Percentiles rank a stretch among this genome's conserved stretches.
These are phyloP conservation scores for Picea engelmannii DNA, from an alignment of 83 land plant genomes.

Conservation along the genomic window DNA sequence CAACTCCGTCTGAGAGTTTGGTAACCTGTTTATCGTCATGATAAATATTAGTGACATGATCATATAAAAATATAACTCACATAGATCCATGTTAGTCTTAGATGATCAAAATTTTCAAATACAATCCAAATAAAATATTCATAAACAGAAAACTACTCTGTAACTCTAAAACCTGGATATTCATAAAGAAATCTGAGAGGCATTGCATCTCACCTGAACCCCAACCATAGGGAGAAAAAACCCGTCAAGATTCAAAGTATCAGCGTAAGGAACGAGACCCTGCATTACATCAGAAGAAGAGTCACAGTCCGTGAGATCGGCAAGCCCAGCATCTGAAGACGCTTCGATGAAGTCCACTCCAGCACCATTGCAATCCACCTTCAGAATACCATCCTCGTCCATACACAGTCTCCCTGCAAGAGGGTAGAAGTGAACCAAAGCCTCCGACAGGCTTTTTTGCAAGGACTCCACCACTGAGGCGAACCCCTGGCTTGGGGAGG, in stretches of 20 bases:
- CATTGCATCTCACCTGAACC: slow-evolving; percentile 42
- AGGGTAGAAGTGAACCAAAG: no score
- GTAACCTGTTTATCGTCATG: slow-evolving; percentile 36
- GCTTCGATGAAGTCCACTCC: slow-evolving; percentile 45
- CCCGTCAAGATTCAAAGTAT: slow-evolving; percentile 53
- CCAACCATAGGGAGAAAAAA: slow-evolving; percentile 14
- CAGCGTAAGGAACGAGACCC: slow-evolving; percentile 49
- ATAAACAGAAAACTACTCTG: neutral
- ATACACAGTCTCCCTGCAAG: slow-evolving; percentile 37
- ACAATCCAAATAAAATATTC: neutral
- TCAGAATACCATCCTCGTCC: slow-evolving; percentile 51
- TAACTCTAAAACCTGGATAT: neutral
- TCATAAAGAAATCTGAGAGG: neutral
- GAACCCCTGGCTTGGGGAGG: slow-evolving; percentile 9
- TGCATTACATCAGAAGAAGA: slow-evolving; percentile 18
- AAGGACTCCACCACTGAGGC: slow-evolving; percentile 23
- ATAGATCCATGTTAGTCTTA: neutral
- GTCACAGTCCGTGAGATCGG: slow-evolving; percentile 30
- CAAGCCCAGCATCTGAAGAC: slow-evolving; percentile 16
- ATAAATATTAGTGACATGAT: neutral
- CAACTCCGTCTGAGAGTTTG: slow-evolving; percentile 48
- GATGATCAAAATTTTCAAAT: neutral
- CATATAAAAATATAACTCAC: neutral
- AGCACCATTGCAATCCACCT: slow-evolving; percentile 58
- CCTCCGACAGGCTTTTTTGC: slow-evolving; percentile 29